Evolutionary conservation across 2,329 filamentous ascomycete genomes (phyloP).

Genomic region (Microdochium bolleyi): DNA sequence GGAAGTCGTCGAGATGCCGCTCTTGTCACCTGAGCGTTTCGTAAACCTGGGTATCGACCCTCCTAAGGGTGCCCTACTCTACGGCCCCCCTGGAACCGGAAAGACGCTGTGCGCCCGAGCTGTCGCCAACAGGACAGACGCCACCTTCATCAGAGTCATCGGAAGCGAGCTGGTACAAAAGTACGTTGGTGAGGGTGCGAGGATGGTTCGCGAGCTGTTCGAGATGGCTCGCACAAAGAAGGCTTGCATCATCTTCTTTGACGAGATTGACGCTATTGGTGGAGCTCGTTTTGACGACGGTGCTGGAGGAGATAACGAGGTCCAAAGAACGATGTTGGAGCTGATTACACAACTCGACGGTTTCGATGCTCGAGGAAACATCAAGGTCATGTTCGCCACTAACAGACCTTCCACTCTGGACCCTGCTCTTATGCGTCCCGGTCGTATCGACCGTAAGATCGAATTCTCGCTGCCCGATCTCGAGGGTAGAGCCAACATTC

Average conservation of each 20-base stretch:
- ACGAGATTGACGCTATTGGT: conserved; percentile 95
- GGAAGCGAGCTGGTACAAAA: conserved; percentile 97
- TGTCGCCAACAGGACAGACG: conserved; percentile 95
- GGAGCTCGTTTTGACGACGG: conserved; percentile 95
- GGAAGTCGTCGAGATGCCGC: conserved; percentile 97
- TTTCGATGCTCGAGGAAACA: conserved; percentile 93
- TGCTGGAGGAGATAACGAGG: conserved; percentile 93
- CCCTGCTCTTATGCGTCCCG: conserved; percentile 93
- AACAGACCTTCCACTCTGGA: conserved; percentile 94
- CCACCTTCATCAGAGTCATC: conserved; percentile 97
- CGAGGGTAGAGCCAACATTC: conserved; percentile 93
- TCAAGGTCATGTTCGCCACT: conserved; percentile 99
- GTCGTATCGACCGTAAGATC: conserved; percentile 97
- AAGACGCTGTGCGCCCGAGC: conserved; percentile 97
- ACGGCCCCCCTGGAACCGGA: conserved; percentile 95
- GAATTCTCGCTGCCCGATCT: conserved; percentile 97
- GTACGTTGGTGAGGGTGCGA: conserved; percentile 94
- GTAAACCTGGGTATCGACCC: conserved; percentile 98
- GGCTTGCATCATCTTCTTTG: conserved; percentile 99
- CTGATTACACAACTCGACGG: conserved; percentile 95
- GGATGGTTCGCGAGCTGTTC: conserved; percentile 97
- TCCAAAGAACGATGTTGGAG: conserved; percentile 96
- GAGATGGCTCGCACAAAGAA: conserved; percentile 99
- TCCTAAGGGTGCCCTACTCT: conserved; percentile 92
- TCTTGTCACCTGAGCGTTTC: conserved; percentile 93